Conservation (phyloP, 176 grass and related monocot species). For the Carex parvula region DNA sequence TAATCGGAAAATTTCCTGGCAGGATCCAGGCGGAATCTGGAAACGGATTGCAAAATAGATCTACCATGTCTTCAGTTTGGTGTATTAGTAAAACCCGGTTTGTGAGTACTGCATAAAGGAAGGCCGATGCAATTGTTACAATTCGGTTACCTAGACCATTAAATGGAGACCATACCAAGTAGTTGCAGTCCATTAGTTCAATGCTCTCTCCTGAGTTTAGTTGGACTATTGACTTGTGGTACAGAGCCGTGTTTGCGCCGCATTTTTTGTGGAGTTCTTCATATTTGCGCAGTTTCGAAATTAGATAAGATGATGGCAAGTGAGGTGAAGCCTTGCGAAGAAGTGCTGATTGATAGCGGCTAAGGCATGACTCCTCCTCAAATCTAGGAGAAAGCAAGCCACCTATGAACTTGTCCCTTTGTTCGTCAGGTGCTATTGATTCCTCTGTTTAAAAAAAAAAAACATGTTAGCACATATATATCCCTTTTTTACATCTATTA, state of each 20-base stretch:
- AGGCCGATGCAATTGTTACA: slow-evolving; percentile 50
- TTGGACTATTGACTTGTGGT: slow-evolving; percentile 48
- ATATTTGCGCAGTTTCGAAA: slow-evolving; percentile 47
- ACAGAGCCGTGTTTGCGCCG: slow-evolving; percentile 37
- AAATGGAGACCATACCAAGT: slow-evolving; percentile 51
- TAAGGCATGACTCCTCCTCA: slow-evolving; percentile 31
- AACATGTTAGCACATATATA: neutral
- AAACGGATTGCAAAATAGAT: slow-evolving; percentile 65
- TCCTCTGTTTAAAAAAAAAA: neutral
- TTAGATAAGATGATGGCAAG: slow-evolving; percentile 52
- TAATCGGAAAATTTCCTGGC: slow-evolving; percentile 29
- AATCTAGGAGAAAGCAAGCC: slow-evolving; percentile 49
- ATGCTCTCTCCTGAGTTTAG: slow-evolving; percentile 35
- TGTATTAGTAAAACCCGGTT: slow-evolving; percentile 46
- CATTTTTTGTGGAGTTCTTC: slow-evolving; percentile 63
- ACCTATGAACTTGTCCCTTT: slow-evolving; percentile 42
- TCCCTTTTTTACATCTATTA: neutral
- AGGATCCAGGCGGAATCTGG: slow-evolving; percentile 52
- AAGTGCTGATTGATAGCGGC: slow-evolving; percentile 37
- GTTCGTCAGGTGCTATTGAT: neutral
- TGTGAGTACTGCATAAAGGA: slow-evolving; percentile 67
- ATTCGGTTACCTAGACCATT: slow-evolving; percentile 49
- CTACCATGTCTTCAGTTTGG: slow-evolving; percentile 35
- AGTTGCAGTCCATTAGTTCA: slow-evolving; percentile 47
- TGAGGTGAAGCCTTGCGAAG: slow-evolving; percentile 36